Conservation (phyloP, 1,284 basidiomycete species). For the Phenoliferia sp. region DNA sequence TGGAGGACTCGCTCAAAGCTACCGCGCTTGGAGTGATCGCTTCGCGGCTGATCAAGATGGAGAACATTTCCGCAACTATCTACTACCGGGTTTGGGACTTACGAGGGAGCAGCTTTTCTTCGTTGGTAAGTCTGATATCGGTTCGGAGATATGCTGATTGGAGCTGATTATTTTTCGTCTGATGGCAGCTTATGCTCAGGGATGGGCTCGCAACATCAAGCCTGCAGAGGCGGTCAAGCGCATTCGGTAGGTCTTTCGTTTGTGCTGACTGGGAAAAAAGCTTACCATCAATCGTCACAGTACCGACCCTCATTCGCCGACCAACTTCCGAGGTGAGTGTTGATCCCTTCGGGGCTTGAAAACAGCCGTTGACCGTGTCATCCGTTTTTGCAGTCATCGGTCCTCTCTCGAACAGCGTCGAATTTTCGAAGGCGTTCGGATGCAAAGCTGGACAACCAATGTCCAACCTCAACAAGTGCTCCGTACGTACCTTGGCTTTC, state of each 20-base stretch:
- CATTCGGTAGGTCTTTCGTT: too few species aligned
- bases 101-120: constrained; percentile 44
- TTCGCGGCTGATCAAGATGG: constrained; percentile 32
- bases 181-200: constrained; percentile 76
- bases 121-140: constrained; percentile 29
- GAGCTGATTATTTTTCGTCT: constrained; percentile 84
- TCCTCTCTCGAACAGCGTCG: constrained; percentile 34
- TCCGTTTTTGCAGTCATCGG: constrained; percentile 24
- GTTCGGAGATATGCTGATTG: constrained; percentile 77
- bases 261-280: too few species aligned
- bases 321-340: constrained; percentile 28
- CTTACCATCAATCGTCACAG: too few species aligned
- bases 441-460: constrained; percentile 30
- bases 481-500: constrained; percentile 18
- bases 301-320: constrained; percentile 83
- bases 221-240: constrained; percentile 66
- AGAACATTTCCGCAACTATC: constrained; percentile 34
- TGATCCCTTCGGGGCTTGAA: not conserved
- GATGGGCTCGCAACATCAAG: constrained; percentile 69
- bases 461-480: constrained; percentile 33
- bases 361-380: not conserved
- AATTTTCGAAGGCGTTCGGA: constrained; percentile 35
- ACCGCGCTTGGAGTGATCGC: constrained; percentile 41
- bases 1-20: constrained; percentile 44
- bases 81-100: constrained; percentile 41